These are phyloP conservation scores for Phytophthora niederhauseri DNA, from an alignment of 352 stramenopile genomes.

Conservation along the genomic window DNA sequence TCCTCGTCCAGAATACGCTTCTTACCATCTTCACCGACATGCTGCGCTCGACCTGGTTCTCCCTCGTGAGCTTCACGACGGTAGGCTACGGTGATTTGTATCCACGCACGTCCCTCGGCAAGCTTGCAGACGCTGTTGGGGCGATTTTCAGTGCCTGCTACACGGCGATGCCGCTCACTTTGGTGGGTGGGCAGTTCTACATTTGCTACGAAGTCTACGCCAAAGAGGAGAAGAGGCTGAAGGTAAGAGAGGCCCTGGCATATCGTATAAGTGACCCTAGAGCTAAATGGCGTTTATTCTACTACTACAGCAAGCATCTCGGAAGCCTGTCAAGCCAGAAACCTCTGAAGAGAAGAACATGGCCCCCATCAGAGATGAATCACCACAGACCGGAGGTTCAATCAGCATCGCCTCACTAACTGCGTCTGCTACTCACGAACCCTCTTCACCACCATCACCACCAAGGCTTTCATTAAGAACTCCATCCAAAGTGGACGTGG, in stretches of 20 bases:
- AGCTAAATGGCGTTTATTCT: neutral
- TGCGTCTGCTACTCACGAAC: neutral
- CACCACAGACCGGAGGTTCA: neutral
- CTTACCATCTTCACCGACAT: conserved; percentile 46
- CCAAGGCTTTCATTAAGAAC: neutral
- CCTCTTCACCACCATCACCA: neutral
- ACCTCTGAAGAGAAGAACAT: neutral
- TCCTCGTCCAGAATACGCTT: conserved; percentile 49
- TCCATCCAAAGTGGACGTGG: neutral
- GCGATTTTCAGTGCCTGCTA: conserved; percentile 63
- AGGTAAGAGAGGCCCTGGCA: conserved; percentile 17
- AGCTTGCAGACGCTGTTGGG: conserved; percentile 48
- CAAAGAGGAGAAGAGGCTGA: conserved; percentile 37
- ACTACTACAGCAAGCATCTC: conserved; percentile 7
- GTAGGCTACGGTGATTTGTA: conserved; percentile 59
- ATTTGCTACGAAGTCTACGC: conserved; percentile 58
- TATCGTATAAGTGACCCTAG: neutral
- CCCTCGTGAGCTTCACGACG: conserved; percentile 54
- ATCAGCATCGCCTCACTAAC: neutral
- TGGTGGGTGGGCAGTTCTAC: conserved; percentile 68
- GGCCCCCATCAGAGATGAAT: neutral
- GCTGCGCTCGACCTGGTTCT: conserved; percentile 55
- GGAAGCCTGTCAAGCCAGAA: conserved; percentile 15
- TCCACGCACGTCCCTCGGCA: conserved; percentile 47
- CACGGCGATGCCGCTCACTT: conserved; percentile 64